Evolutionary conservation across 345 rosid species (phyloP), one percentile per base, ranked within the genome.

Genomic region (Populus alba): DNA sequence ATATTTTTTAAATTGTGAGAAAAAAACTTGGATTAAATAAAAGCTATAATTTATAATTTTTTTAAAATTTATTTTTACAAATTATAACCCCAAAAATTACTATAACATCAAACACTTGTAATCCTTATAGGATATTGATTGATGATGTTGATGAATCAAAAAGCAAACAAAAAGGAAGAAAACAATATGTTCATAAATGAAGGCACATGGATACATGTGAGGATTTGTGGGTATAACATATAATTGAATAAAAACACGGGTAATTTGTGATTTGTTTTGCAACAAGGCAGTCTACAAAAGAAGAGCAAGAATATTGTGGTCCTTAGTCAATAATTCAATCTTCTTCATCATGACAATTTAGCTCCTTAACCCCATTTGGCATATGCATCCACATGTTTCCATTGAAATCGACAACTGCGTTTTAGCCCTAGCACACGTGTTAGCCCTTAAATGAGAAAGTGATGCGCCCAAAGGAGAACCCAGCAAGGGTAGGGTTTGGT

Each of bases 151-250:
- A 33, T 33, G 1, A 47, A 15, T 47, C 1, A 16, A 53, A 22
- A 53, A 7, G 59, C 59, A 6, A 53, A 2, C 11, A 18, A 8
- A 18, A 18, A 49, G 18, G 63, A 4, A 18, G 39, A 33, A 27
- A 20, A 22, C 63, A 63, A 8, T 25, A 68, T 43, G 55, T 76
- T 78, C 71, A 79, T 84, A 57, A 85, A 84, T 78, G 79, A 78
- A 78, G 76, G 87, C 87, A 86, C 90, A 87, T 87, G 90, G 87
- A 66, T 62, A 84, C 88, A 85, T 74, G 88, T 82, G 88, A 75
- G 70, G n/a, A 29, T 18, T 33, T 59, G 55, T 66, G 70, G 70
- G 74, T 18, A 35, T 53, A 20, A 33, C 33, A 37, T 16, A 37
- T 16, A 37, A 49, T 39, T 66, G 35, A 83, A 74, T 57, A 70